Base-by-base conservation (phyloP, 2,329 filamentous ascomycete genomes). In the Colletotrichum brevisporum region DNA sequence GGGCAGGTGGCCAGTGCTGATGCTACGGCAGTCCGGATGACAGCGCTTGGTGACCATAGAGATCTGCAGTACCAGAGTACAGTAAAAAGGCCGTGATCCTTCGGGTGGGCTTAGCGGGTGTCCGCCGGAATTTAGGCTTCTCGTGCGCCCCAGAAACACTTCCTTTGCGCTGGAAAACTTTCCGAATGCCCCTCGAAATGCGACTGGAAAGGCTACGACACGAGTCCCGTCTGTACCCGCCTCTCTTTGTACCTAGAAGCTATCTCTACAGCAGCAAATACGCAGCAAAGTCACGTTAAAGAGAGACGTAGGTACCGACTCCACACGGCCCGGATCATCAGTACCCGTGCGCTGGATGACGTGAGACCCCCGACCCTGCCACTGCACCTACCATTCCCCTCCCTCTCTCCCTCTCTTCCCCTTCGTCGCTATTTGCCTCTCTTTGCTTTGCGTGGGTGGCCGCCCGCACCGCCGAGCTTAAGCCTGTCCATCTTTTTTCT, bases 281-380 rank as follows among this genome's bases (percentile, higher is more conserved):
- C 10, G 10, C 31, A 2, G 31, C 31, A 36, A 4, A 9, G 8
- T 36, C 10, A 2, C 31, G 31, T 36, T 36, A 36, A 36, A 2
- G 31, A 36, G 6, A 10, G 10, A 36, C 31, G 31, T 43, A 16
- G 9, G 10, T 10, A 43, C 39, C 10, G 39, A 31, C 41, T n/a
- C 41, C 16, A 43, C 41, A 43, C 41, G 59, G 36, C 31, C 27
- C 54, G 66, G 66, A 68, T 59, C 41, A 36, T 59, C 39, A 54
- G 61, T 41, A 65, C 39, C 66, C 66, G 65, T 55, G 48, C 61
- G 65, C 61, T n/a, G 43, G 61, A 68, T 68, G 66, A 68, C 66
- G 60, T 68, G 61, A 68, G 66, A 65, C 31, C 60, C 27, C 60
- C 12, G 50, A 26, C 27, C 54, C 54, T 26, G 31, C 15, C 53